Evolutionary conservation across 1,139 yeast species (phyloP).

Genomic region (Pichia sp.): DNA sequence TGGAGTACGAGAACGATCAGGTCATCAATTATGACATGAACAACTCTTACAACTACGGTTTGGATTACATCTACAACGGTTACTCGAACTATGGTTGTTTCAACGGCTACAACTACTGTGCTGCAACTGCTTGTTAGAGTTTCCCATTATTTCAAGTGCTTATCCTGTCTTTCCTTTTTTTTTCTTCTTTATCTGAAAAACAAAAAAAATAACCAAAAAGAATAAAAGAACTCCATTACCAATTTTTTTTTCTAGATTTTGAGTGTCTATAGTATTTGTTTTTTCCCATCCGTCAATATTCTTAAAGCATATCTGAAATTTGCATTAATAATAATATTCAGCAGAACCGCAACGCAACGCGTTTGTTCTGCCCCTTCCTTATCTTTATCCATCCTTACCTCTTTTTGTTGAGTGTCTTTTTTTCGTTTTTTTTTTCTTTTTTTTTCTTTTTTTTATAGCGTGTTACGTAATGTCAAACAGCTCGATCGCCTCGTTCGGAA

Average conservation of each 20-base stretch:
- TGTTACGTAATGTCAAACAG: not conserved
- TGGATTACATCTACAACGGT: not conserved
- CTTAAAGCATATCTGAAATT: not conserved
- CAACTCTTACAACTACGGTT: slow-evolving; percentile 2
- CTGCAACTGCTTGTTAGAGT: slow-evolving; percentile 23
- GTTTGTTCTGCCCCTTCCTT: not conserved
- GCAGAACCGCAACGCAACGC: not conserved
- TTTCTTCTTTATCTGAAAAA: not conserved
- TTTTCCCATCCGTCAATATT: not conserved
- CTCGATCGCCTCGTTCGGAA: not conserved
- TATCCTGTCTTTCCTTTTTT: not conserved
- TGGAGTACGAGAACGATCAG: not conserved
- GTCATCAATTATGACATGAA: slow-evolving; percentile 1
- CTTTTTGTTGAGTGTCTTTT: not conserved
- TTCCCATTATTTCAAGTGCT: not conserved
- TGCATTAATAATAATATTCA: not conserved
- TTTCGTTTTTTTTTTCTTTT: slow-evolving; percentile 2
- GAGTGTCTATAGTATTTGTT: not conserved
- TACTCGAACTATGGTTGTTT: not conserved
- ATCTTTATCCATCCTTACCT: not conserved
- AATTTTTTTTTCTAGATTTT: not conserved
- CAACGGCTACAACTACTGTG: slow-evolving; percentile 15
- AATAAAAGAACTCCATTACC: not conserved
- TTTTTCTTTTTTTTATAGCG: not conserved
- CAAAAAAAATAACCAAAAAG: not conserved